These are phyloP conservation scores for Tetrahymena thermophila DNA, from an alignment of 73 alveolate genomes.

Conservation along the genomic window DNA sequence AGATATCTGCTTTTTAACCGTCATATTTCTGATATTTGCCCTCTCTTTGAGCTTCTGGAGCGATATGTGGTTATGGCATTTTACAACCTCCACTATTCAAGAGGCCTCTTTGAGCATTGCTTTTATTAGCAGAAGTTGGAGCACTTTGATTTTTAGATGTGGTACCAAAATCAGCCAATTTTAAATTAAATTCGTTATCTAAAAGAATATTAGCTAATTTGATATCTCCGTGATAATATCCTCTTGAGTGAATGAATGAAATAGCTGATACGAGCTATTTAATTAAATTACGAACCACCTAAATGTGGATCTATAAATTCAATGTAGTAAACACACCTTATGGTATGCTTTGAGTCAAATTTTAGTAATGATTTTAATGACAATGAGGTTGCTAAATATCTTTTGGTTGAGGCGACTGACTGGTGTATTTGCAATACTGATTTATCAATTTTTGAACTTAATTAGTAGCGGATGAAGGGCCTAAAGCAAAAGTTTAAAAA, in stretches of 20 bases:
- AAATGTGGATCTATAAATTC: not conserved
- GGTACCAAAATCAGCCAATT: not conserved
- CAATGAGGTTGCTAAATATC: not conserved
- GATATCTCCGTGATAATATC: not conserved
- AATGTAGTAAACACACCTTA: not conserved
- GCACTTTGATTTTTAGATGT: not conserved
- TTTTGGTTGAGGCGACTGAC: not conserved
- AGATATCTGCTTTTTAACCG: not conserved
- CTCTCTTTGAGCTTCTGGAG: not conserved
- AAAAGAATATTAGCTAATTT: not conserved
- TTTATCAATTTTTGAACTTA: not conserved
- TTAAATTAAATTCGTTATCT: not conserved
- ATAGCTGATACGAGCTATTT: not conserved
- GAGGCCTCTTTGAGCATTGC: not conserved
- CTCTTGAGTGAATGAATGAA: not conserved
- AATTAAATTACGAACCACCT: not conserved
- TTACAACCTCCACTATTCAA: not conserved
- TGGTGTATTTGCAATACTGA: not conserved
- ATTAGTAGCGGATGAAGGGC: not conserved
- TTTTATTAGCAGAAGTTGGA: not conserved
- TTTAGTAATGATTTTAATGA: not conserved
- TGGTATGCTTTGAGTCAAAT: not conserved
- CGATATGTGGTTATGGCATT: not conserved
- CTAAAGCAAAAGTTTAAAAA: not conserved
- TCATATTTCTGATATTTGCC: not conserved